Evolutionary conservation across 2,329 filamentous ascomycete genomes (phyloP).

Genomic region (Xenoacremonium recifei): DNA sequence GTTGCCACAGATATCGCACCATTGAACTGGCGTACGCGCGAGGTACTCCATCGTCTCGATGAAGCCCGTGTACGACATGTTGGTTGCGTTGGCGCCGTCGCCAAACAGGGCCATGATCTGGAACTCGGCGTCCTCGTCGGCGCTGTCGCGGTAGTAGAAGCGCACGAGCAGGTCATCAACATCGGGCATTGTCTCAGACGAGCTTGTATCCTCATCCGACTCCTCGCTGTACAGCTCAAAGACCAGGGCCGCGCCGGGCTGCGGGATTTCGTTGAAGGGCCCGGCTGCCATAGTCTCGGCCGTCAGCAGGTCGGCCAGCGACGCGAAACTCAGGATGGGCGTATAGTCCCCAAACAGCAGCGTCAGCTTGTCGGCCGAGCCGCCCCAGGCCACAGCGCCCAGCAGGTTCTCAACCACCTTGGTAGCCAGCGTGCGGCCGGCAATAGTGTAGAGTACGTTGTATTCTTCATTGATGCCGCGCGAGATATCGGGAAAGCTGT

Average conservation of each 20-base stretch:
- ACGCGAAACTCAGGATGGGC: slow-evolving; percentile 55
- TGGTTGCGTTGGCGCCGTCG: slow-evolving; percentile 28
- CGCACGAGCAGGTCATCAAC: slow-evolving; percentile 47
- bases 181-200: slow-evolving; percentile 23
- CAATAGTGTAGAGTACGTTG: slow-evolving; percentile 43
- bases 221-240: slow-evolving; percentile 60
- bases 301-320: slow-evolving; percentile 46
- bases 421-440: slow-evolving; percentile 51
- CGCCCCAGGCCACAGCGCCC: slow-evolving; percentile 39
- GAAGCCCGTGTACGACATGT: slow-evolving; percentile 41
- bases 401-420: slow-evolving; percentile 43
- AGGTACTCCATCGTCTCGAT: slow-evolving; percentile 33
- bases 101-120: slow-evolving; percentile 40
- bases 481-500: slow-evolving; percentile 57
- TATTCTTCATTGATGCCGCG: slow-evolving; percentile 32
- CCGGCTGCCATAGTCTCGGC: slow-evolving; percentile 48
- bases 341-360: slow-evolving; percentile 55
- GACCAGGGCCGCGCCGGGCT: slow-evolving; percentile 71
- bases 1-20: slow-evolving; percentile 44
- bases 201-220: slow-evolving; percentile 14
- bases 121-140: slow-evolving; percentile 35
- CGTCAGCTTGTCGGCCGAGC: slow-evolving; percentile 45
- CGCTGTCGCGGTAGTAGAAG: slow-evolving; percentile 55
- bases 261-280: slow-evolving; percentile 44
- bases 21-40: slow-evolving; percentile 33